phyloP scores from a whole-genome alignment of 805 yeast genomes.

The Metschnikowia shivogae region DNA sequence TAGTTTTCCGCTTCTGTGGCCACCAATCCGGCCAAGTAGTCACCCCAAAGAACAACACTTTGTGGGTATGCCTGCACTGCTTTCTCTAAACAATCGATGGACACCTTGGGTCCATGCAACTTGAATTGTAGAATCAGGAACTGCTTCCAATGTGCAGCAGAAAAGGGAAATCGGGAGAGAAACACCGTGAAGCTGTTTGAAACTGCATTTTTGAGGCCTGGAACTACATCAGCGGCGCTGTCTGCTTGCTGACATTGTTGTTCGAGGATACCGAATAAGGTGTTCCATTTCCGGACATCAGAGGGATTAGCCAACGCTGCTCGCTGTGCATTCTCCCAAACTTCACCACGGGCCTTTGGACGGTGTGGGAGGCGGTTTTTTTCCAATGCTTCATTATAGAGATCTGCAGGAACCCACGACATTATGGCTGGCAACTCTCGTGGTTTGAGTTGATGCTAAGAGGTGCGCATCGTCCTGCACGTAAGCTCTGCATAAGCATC shows the following conservation, averaged over 20 bases:
- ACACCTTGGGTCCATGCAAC: constrained; percentile 49
- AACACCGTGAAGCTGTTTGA: constrained; percentile 17
- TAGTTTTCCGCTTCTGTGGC: constrained; percentile 14
- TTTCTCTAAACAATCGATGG: constrained; percentile 40
- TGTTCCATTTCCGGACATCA: constrained; percentile 39
- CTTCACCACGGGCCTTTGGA: constrained; percentile 1
- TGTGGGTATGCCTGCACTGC: constrained; percentile 47
- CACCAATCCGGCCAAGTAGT: constrained; percentile 51
- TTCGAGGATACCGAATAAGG: constrained; percentile 26
- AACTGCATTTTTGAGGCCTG: constrained; percentile 5
- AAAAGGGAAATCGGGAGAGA: constrained; percentile 53
- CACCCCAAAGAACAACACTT: constrained; percentile 66
- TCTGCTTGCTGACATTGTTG: constrained; percentile 13
- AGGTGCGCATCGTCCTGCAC: constrained; percentile 3
- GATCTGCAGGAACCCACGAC: constrained; percentile 5
- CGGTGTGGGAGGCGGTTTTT: background rate
- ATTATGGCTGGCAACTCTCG: background rate
- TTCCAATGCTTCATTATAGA: background rate
- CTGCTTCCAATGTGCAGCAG: constrained; percentile 61
- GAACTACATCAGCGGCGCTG: constrained; percentile 1
- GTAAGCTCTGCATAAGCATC: background rate
- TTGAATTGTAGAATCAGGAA: constrained; percentile 54
- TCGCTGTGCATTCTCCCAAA: constrained; percentile 13
- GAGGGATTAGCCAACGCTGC: constrained; percentile 21
- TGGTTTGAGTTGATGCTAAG: background rate